These are phyloP conservation scores for Chimonanthus salicifolius DNA, from an alignment of 164 flowering plant species.

Conservation along the genomic window DNA sequence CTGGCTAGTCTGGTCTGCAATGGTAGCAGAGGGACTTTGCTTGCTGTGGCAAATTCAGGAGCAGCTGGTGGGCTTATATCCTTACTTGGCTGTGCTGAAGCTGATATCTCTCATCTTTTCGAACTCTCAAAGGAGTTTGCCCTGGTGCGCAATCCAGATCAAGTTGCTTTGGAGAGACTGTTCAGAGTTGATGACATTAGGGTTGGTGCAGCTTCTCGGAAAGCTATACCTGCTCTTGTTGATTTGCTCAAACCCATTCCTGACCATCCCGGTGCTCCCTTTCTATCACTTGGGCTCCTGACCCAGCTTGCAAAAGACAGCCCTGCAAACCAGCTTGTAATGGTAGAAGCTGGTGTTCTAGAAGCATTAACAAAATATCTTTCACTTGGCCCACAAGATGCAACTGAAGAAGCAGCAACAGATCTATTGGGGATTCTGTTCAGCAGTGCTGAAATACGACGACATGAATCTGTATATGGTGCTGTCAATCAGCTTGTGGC, in stretches of 20 bases:
- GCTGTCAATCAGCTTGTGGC: constrained; percentile 95
- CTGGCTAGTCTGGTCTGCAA: constrained; percentile 86
- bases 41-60: constrained; percentile 96
- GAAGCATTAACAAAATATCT: constrained; percentile 93
- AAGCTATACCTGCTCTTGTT: constrained; percentile 90
- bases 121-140: constrained; percentile 71
- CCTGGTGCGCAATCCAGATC: constrained; percentile 80
- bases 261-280: constrained; percentile 97
- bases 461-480: constrained; percentile 86
- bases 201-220: constrained; percentile 87
- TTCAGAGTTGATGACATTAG: constrained; percentile 99
- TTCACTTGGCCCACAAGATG: constrained; percentile 95
- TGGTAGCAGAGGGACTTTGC: constrained; percentile 96
- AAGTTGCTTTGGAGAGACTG: constrained; percentile 88
- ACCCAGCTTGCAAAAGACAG: constrained; percentile 89
- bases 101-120: constrained; percentile 68
- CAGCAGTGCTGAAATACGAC: constrained; percentile 79
- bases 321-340: constrained; percentile 69
- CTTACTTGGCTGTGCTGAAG: constrained; percentile 95
- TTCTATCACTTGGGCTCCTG: constrained; percentile 76
- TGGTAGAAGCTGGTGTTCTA: constrained; percentile 96
- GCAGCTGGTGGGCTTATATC: constrained; percentile 85
- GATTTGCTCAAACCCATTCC: constrained; percentile 98
- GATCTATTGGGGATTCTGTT: constrained; percentile 81
- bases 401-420: constrained; percentile 96